Evolutionary conservation across 208 protist species (phyloP), one percentile per base, ranked within the genome.

Genomic region (Strigomonas galati): DNA sequence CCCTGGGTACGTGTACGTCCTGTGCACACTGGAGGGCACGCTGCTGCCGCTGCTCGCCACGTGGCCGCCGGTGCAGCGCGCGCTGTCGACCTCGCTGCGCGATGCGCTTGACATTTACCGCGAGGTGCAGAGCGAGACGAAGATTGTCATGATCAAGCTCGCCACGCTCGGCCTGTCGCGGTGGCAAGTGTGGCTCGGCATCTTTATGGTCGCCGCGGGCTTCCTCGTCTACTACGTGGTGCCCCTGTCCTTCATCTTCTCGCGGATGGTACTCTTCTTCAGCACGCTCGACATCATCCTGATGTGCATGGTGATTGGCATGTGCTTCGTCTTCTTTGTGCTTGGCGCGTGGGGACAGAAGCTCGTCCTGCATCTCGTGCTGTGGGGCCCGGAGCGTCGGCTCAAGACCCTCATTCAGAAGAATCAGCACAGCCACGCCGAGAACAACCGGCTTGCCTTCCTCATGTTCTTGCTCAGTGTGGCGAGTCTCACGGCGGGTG

Each of bases 141-240:
- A 79, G 52, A 91, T 99, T 0, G 80, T 84, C 44, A 88, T 97
- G 65, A 76, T 87, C 24, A 85, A 84, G 37, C 67, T 99, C 19
- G 87, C 97, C 65, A 77, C 95, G 49, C 35, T 98, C 46, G 96
- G 96, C 6, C 62, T 98, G 40, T 71, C 67, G 21, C 76, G 73
- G 35, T 95, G 81, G 85, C 89, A 91, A 65, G 74, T 87, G 24
- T 40, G 77, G 19, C 54, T 98, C 14, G 79, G 84, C 21, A 31
- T 85, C 15, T 91, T 89, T 49, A 80, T 92, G 31, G 81, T 98
- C 1, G 51, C 92, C 0, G 67, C 85, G 21, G 97, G 97, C 21
- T 98, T 99, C 71, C 71, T 95, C 2, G 78, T 98, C 0, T 98
- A 98, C 84, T 99, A 98, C 71, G 15, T 98, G 0, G 79, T 98